Evolutionary conservation across 305 asterid genomes (phyloP).

Genomic region (Fraxinus xanthoxyloides): DNA sequence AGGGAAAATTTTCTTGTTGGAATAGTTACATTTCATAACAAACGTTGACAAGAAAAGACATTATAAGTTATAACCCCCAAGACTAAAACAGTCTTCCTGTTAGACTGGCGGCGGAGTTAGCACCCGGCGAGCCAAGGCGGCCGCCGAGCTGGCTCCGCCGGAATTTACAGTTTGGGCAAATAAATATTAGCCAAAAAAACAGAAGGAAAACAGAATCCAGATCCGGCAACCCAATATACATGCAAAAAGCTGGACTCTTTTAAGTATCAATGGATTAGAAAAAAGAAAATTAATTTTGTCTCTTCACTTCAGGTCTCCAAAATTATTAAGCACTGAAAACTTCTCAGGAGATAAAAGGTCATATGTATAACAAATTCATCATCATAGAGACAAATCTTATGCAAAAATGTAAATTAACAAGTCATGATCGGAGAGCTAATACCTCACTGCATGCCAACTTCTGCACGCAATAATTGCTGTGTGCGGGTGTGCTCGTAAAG

Average conservation of each 20-base stretch:
- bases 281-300: not conserved
- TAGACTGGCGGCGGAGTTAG: not conserved
- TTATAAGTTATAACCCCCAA: not conserved
- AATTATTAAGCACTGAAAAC: slow-evolving; percentile 28
- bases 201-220: not conserved
- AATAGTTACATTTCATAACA: not conserved
- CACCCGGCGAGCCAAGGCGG: not conserved
- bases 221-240: not conserved
- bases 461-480: not conserved
- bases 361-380: slow-evolving; percentile 13
- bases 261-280: too few relatives aligned
- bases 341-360: slow-evolving; percentile 29
- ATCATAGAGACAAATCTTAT: slow-evolving; percentile 11
- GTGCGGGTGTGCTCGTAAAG: not conserved
- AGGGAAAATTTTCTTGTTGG: not conserved
- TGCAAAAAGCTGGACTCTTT: not conserved
- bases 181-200: not conserved
- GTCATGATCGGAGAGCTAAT: not conserved
- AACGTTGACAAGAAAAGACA: not conserved
- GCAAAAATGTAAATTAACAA: not conserved
- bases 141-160: not conserved
- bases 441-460: not conserved
- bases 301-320: slow-evolving; percentile 38
- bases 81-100: not conserved
- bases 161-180: not conserved